Conservation (phyloP, 2,329 filamentous ascomycete species). For the Curvularia eragrostidis region DNA sequence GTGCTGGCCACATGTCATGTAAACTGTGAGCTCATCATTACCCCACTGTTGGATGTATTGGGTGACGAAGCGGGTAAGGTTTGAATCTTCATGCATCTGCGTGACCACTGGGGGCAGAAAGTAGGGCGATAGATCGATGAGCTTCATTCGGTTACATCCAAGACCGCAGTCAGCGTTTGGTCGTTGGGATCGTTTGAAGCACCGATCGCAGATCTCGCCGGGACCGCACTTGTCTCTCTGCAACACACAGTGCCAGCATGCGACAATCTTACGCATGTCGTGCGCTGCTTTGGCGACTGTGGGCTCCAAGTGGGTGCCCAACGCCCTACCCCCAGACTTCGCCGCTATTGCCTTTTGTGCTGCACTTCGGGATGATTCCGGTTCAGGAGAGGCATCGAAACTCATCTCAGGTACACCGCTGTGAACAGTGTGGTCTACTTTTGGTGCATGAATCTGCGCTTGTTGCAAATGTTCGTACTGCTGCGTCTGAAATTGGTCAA, state of each 20-base stretch:
- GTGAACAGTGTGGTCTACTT: constrained; percentile 12
- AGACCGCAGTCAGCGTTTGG: constrained; percentile 52
- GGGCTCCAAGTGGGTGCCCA: constrained; percentile 48
- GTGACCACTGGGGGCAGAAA: constrained; percentile 54
- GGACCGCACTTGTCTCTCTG: constrained; percentile 56
- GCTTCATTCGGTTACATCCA: constrained; percentile 55
- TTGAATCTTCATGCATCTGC: constrained; percentile 53
- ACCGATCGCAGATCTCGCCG: constrained; percentile 50
- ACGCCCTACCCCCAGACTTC: constrained; percentile 48
- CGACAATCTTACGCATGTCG: constrained; percentile 55
- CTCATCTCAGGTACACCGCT: constrained; percentile 26
- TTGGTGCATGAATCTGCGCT: constrained; percentile 10
- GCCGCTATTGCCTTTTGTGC: constrained; percentile 31
- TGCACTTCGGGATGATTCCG: constrained; percentile 26
- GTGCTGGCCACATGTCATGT: constrained; percentile 52
- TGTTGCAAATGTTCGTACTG: constrained; percentile 16
- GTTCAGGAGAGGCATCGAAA: constrained; percentile 38
- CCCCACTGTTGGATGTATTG: constrained; percentile 49
- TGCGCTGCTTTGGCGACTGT: constrained; percentile 52
- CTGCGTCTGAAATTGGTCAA: constrained; percentile 27
- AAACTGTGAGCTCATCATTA: constrained; percentile 50
- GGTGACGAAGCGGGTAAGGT: constrained; percentile 50
- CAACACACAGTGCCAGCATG: constrained; percentile 58
- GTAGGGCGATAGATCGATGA: constrained; percentile 52
- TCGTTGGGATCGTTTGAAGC: constrained; percentile 48